Evolutionary conservation across 495 filamentous ascomycete genomes (phyloP), one percentile per base, ranked within the genome.

Genomic region (Aspergillus panamensis): DNA sequence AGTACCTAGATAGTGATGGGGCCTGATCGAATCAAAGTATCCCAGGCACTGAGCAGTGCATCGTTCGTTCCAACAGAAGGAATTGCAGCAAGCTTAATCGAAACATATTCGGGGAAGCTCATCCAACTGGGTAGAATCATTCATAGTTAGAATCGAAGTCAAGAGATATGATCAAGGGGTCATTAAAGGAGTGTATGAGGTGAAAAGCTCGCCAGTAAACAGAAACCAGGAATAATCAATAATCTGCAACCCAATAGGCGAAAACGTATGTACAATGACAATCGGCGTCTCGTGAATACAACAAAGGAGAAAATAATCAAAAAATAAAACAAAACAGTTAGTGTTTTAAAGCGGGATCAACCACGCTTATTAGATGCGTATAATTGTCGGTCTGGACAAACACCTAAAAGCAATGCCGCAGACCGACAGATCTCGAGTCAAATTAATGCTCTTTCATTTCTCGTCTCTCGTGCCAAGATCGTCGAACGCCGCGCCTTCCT

Each of bases 381-480:
- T 57, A 33, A 59, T 40, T 56, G 57, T 56, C 58, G 57, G 52
- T 57, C 59, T 51, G 45, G 40, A 43, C 13, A 52, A 51, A 33
- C 32, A 56, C 44, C 1, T 35, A 50, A 25, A 21, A 25, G 30
- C 40, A 39, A 44, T 47, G 43, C 47, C 43, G 29, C 55, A 53
- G 51, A 59, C 32, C 58, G 52, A 58, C 44, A 30, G 55, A 56
- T 60, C 53, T 59, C 48, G 52, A 66, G 59, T 62, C 60, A 56
- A 66, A 59, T 62, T 58, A 56, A 64, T 68, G 59, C 60, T 66
- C 58, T 25, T 5, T 71, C 70, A 53, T 74, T 74, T 63, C 71
- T 69, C 69, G 66, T 73, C 57, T 70, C 72, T 64, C 70, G 60
- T 64, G 71, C 63, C 53, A 70, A 70, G 70, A 74, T 74, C 62